Evolutionary conservation across 164 flowering plant genomes (phyloP).

Genomic region (Saururus chinensis): DNA sequence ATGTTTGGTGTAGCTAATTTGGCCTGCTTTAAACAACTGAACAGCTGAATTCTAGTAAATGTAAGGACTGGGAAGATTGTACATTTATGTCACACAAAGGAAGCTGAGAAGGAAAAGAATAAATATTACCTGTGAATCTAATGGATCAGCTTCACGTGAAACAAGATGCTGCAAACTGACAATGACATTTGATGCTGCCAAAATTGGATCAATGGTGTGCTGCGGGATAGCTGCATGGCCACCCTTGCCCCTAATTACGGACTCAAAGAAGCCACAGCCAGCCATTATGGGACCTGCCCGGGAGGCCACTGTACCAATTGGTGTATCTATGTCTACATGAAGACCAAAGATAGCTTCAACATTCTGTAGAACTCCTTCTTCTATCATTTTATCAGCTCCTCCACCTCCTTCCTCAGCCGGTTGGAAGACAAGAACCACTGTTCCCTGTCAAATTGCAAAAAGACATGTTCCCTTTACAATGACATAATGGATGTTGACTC

Average conservation of each 20-base stretch:
- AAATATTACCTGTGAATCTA: constrained; percentile 52
- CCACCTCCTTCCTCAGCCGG: constrained; percentile 80
- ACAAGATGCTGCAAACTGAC: constrained; percentile 72
- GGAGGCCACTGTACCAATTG: constrained; percentile 43
- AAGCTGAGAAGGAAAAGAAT: no score
- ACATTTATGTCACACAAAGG: no score
- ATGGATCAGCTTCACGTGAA: constrained; percentile 82
- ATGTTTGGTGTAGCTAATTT: no score
- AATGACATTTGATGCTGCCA: constrained; percentile 67
- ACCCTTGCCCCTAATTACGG: constrained; percentile 65
- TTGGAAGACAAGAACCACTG: constrained; percentile 72
- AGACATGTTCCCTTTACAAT: neutral
- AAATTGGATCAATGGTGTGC: constrained; percentile 65
- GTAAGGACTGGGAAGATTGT: no score
- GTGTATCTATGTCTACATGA: constrained; percentile 31
- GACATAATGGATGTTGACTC: neutral
- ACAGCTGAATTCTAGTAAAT: no score
- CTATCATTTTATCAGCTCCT: constrained; percentile 59
- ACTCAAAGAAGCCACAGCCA: constrained; percentile 66
- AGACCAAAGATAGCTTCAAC: constrained; percentile 64
- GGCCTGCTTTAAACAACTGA: no score
- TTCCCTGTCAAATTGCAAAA: constrained; percentile 37
- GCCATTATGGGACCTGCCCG: constrained; percentile 62
- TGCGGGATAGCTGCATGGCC: constrained; percentile 87
- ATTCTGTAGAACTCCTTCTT: constrained; percentile 47